These are phyloP conservation scores for Polytrichum commune DNA, from an alignment of 225 moss, liverwort and hornwort species.

Conservation along the genomic window DNA sequence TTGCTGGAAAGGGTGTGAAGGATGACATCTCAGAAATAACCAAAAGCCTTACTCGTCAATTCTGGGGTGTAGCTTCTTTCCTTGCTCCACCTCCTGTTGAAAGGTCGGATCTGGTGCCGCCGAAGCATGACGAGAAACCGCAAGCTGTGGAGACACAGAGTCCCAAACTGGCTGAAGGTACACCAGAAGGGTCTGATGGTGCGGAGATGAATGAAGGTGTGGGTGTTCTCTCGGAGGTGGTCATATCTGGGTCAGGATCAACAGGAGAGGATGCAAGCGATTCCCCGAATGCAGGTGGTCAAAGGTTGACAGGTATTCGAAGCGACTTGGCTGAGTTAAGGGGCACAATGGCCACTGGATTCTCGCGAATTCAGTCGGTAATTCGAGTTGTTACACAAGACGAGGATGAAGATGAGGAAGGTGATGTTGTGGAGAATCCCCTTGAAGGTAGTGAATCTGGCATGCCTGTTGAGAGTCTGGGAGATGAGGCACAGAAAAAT, in stretches of 20 bases:
- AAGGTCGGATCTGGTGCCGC: conserved; percentile 9
- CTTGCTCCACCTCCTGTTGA: conserved; percentile 73
- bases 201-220: conserved; percentile 13
- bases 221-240: conserved; percentile 8
- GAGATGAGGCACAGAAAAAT: conserved; percentile 22
- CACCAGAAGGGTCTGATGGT: conserved; percentile 19
- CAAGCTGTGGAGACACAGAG: conserved; percentile 12
- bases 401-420: conserved; percentile 47
- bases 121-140: conserved; percentile 18
- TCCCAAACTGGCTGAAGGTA: conserved; percentile 7
- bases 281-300: conserved; percentile 43
- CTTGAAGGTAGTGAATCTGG: conserved; percentile 27
- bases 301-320: conserved; percentile 72
- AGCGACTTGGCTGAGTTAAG: conserved; percentile 91
- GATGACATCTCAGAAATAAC: conserved; percentile 81
- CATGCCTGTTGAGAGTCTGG: conserved; percentile 12
- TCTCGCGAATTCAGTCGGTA: conserved; percentile 78
- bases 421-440: conserved; percentile 20
- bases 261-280: conserved; percentile 27
- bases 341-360: conserved; percentile 79
- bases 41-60: conserved; percentile 75
- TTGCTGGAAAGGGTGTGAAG: conserved; percentile 65
- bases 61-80: conserved; percentile 95
- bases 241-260: conserved; percentile 11
- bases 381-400: conserved; percentile 79